These are phyloP conservation scores for Citrus trifoliata DNA, from an alignment of 345 rosid species.

Conservation along the genomic window DNA sequence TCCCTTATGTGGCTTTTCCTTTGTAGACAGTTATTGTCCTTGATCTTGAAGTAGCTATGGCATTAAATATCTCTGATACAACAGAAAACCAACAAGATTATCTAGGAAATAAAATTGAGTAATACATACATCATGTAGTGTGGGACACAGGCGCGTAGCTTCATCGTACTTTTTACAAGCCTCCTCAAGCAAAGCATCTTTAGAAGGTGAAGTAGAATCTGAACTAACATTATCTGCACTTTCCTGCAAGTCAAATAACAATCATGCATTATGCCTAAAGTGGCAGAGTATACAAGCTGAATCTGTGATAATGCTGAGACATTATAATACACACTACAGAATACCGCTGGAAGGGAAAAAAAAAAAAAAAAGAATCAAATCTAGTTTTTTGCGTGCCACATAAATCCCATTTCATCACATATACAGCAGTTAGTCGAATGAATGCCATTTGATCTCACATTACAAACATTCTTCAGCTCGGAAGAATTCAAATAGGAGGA, in stretches of 20 bases:
- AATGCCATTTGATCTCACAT: background rate
- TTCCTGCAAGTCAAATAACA: slow-evolving; percentile 57
- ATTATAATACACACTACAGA: background rate
- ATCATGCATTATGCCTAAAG: slow-evolving; percentile 5
- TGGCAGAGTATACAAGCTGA: background rate
- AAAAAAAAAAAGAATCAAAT: background rate
- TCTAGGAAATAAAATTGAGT: background rate
- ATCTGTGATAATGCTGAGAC: background rate
- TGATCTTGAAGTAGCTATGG: background rate
- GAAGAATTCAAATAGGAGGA: background rate
- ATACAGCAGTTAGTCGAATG: background rate
- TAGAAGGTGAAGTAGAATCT: slow-evolving; percentile 91
- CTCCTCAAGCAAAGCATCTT: slow-evolving; percentile 94
- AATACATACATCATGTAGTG: slow-evolving; percentile 88
- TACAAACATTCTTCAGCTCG: background rate
- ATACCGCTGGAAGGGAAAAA: background rate
- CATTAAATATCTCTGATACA: background rate
- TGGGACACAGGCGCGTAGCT: slow-evolving; percentile 87
- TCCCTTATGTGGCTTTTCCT: slow-evolving; percentile 2
- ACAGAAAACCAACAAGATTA: slow-evolving; percentile 9
- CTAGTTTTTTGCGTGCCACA: background rate
- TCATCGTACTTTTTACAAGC: slow-evolving; percentile 97
- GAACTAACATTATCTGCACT: slow-evolving; percentile 91
- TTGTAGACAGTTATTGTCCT: slow-evolving; percentile 2
- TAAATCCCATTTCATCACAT: background rate